A percentile compares a stretch with the other conserved stretches of the same genome.
Evolutionary conservation across 352 stramenopile species (phyloP).

Genomic region (Globisporangium radiosum): DNA sequence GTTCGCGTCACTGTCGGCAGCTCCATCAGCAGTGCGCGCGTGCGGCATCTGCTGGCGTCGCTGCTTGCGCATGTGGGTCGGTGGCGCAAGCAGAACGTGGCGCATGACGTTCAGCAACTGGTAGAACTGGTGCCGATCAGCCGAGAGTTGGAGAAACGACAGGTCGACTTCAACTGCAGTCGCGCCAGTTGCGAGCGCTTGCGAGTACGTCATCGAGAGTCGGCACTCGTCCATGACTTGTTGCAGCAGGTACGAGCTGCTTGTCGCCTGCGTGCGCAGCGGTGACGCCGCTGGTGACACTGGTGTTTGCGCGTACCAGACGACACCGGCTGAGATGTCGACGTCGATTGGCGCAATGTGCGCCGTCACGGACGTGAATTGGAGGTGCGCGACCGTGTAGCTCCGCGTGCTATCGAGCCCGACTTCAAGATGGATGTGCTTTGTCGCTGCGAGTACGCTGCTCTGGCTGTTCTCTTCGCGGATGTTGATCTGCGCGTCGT

Average conservation of each 20-base stretch:
- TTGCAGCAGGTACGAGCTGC: slow-evolving; percentile 40
- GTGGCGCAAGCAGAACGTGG: slow-evolving; percentile 67
- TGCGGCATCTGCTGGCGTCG: slow-evolving; percentile 10
- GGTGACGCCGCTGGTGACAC: slow-evolving; percentile 4
- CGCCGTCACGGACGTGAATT: slow-evolving; percentile 59
- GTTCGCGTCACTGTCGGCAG: slow-evolving; percentile 16
- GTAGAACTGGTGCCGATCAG: slow-evolving; percentile 77
- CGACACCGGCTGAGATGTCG: slow-evolving; percentile 56
- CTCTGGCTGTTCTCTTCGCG: slow-evolving; percentile 58
- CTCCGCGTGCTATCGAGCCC: slow-evolving; percentile 36
- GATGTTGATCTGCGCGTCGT: slow-evolving; percentile 77
- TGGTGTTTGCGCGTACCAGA: slow-evolving; percentile 58
- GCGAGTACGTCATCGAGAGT: slow-evolving; percentile 49
- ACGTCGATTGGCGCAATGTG: slow-evolving; percentile 73
- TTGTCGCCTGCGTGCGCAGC: slow-evolving; percentile 1
- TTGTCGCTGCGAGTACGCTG: slow-evolving; percentile 61
- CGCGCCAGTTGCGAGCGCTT: slow-evolving; percentile 29
- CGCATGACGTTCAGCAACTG: slow-evolving; percentile 72
- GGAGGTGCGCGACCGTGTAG: slow-evolving; percentile 51
- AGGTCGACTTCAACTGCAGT: slow-evolving; percentile 56
- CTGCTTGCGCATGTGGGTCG: slow-evolving; percentile 25
- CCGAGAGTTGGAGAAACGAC: slow-evolving; percentile 65
- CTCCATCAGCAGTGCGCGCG: neutral
- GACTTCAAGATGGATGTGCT: slow-evolving; percentile 73
- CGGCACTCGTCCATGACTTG: slow-evolving; percentile 78